A percentile compares a stretch with the other conserved stretches of the same genome.
Conservation (phyloP, 202 grass and related monocot species). For the Panicum hallii region DNA sequence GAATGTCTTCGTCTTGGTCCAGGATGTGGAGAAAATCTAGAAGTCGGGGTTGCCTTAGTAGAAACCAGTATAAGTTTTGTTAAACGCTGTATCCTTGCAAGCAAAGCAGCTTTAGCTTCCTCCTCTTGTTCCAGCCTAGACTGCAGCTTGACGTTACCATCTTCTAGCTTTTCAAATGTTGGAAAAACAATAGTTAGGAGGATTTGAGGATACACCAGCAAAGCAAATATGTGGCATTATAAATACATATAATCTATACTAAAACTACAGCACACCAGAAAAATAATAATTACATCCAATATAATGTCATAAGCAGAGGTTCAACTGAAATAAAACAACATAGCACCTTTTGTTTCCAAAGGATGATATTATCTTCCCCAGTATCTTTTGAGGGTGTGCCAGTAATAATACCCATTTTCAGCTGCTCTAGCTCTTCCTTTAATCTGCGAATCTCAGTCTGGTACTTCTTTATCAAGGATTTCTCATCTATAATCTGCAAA, state of each 20-base stretch:
- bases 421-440: slow-evolving; percentile 92
- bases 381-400: slow-evolving; percentile 73
- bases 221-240: slow-evolving; percentile 18
- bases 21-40: slow-evolving; percentile 80
- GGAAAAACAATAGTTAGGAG: slow-evolving; percentile 52
- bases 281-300: neutral
- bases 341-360: slow-evolving; percentile 95
- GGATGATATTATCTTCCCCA: slow-evolving; percentile 80
- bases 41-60: slow-evolving; percentile 77
- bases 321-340: slow-evolving; percentile 35
- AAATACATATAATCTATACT: slow-evolving; percentile 32
- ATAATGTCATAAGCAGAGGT: slow-evolving; percentile 15
- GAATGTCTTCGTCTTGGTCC: slow-evolving; percentile 93
- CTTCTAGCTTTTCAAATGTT: slow-evolving; percentile 83
- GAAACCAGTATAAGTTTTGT: slow-evolving; percentile 99
- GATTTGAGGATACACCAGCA: neutral
- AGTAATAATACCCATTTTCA: slow-evolving; percentile 96
- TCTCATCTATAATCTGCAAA: slow-evolving; percentile 97
- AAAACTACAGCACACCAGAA: slow-evolving; percentile 13
- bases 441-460: slow-evolving; percentile 96
- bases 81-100: slow-evolving; percentile 91
- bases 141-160: slow-evolving; percentile 97
- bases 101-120: slow-evolving; percentile 96
- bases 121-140: slow-evolving; percentile 98
- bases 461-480: slow-evolving; percentile 99